Base-by-base conservation (phyloP, 2,329 filamentous ascomycete species). In the Xylariomycetidae sp. region DNA sequence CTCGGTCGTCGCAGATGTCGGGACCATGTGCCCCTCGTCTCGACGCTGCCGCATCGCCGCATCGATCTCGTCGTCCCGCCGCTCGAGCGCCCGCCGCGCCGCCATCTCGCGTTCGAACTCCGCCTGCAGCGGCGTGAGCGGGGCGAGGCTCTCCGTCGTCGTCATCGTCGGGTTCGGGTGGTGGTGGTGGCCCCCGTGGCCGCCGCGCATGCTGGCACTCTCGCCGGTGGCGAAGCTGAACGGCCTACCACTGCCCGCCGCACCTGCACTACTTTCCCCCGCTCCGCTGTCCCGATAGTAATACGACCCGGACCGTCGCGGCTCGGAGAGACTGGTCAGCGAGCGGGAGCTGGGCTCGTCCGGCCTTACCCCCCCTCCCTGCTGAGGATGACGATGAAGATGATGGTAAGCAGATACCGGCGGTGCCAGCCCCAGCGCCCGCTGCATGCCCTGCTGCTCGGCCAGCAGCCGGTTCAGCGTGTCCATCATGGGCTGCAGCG, bases 401-500 rank as follows among this genome's bases (percentile, higher is more conserved):
- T n/a, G n/a, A n/a, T n/a, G n/a, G n/a, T n/a, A n/a, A n/a, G n/a
- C n/a, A n/a, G n/a, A n/a, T n/a, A n/a, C n/a, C 8, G 26, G 10
- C 15, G 26, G 15, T 13, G 6, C n/a, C 26, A 10, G 26, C 5
- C 9, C 15, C 15, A 7, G 8, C 26, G 26, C 26, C 4, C 25
- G 15, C 16, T 12, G 32, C 23, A 6, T 19, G 13, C 20, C 56
- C 15, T 56, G 52, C 25, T 53, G 52, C 23, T 53, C 46, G n/a
- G 47, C 38, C 24, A 56, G 29, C 14, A 54, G 10, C 1, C 25
- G 39, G 43, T 64, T 63, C 19, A 72, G 53, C 19, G 59, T 63
- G 22, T 68, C 60, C 24, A 72, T 51, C 4, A 72, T 54, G 4
- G 67, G 63, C 2, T 64, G 52, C 17, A 73, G 47, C 3, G 66